These are phyloP conservation scores for Myxozyma neotropica DNA, from an alignment of 805 yeast species.

Conservation along the genomic window DNA sequence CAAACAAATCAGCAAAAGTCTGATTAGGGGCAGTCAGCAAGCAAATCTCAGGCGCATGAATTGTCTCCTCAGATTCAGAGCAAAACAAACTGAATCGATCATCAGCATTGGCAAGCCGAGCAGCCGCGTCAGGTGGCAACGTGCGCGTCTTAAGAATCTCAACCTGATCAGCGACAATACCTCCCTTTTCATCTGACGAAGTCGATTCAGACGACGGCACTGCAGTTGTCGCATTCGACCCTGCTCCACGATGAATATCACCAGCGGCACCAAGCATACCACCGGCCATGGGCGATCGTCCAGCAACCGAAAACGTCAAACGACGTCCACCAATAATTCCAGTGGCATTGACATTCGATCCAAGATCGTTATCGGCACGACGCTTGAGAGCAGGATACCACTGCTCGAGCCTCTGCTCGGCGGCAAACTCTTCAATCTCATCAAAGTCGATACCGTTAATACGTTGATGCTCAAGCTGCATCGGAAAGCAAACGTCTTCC, in stretches of 20 bases:
- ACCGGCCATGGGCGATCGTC: background rate
- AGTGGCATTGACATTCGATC: conserved; percentile 1
- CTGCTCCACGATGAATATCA: conserved; percentile 12
- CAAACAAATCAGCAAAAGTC: conserved; percentile 68
- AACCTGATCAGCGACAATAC: conserved; percentile 9
- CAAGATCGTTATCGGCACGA: conserved; percentile 33
- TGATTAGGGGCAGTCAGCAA: conserved; percentile 63
- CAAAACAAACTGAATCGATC: conserved; percentile 84
- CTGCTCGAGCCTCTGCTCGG: conserved; percentile 39
- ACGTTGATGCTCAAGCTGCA: conserved; percentile 59
- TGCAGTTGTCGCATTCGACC: conserved; percentile 6
- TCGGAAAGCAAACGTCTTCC: conserved; percentile 96
- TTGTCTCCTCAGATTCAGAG: conserved; percentile 79
- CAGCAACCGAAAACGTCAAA: conserved; percentile 19
- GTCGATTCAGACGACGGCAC: conserved; percentile 2
- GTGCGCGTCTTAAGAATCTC: conserved; percentile 22
- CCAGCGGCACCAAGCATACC: conserved; percentile 19
- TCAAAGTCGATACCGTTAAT: conserved; percentile 82
- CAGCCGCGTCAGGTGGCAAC: conserved; percentile 25
- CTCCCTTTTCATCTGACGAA: conserved; percentile 18
- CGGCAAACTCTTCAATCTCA: conserved; percentile 77
- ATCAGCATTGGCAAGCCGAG: conserved; percentile 26
- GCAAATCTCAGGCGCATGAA: conserved; percentile 86
- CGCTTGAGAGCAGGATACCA: conserved; percentile 29
- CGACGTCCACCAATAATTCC: conserved; percentile 21